A percentile compares a stretch with the other conserved stretches of the same genome.
These are phyloP conservation scores for Quercus bicolor DNA, from an alignment of 306 rosid species.

Conservation along the genomic window DNA sequence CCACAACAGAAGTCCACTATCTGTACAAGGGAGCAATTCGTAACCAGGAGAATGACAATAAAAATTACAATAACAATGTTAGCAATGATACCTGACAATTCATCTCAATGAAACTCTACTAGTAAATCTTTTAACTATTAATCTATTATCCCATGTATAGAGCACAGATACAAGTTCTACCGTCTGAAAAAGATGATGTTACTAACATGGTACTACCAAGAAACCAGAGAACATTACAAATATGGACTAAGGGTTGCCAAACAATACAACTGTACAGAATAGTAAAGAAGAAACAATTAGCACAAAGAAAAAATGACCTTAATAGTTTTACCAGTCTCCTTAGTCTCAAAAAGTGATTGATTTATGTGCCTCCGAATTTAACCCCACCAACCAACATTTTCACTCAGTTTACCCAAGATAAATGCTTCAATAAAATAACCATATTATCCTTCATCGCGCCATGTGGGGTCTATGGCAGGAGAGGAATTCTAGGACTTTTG, in stretches of 20 bases:
- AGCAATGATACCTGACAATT: neutral
- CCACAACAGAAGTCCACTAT: conserved; percentile 97
- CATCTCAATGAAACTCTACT: neutral
- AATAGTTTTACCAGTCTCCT: neutral
- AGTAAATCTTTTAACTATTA: too few relatives aligned
- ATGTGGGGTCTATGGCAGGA: too few relatives aligned
- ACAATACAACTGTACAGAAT: neutral
- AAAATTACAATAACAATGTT: neutral
- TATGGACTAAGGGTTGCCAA: neutral
- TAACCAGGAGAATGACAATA: conserved; percentile 27
- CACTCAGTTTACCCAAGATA: neutral
- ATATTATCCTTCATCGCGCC: too few relatives aligned
- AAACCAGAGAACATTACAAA: neutral
- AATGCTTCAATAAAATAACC: neutral
- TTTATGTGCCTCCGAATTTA: neutral
- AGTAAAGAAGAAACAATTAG: neutral
- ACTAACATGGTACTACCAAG: neutral
- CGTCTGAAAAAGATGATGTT: neutral
- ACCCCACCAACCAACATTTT: neutral
- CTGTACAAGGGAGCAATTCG: conserved; percentile 45
- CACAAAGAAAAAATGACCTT: neutral
- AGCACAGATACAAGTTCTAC: neutral
- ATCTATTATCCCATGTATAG: neutral
- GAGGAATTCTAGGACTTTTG: too few relatives aligned
- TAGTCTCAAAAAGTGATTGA: neutral